Evolutionary conservation across 371 early-diverging fungal genomes (phyloP).

Genomic region (Actinomortierella ambigua): DNA sequence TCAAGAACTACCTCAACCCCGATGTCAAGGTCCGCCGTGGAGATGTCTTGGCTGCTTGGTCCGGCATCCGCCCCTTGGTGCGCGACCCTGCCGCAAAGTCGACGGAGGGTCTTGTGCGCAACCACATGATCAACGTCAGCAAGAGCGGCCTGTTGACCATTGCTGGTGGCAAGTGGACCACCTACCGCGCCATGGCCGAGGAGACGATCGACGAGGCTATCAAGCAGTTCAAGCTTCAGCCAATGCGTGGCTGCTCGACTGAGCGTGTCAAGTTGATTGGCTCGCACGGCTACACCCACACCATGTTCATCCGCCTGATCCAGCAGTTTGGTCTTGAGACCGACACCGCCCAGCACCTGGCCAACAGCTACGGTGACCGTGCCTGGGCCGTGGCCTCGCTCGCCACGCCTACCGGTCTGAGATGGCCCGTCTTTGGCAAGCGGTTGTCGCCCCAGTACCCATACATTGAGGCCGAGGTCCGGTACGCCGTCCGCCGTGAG

Average conservation of each 20-base stretch:
- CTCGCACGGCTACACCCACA: slow-evolving; percentile 83
- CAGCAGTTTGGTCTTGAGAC: slow-evolving; percentile 94
- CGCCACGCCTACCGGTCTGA: slow-evolving; percentile 70
- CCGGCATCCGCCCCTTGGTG: slow-evolving; percentile 99
- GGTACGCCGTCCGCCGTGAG: slow-evolving; percentile 93
- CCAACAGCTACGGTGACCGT: slow-evolving; percentile 94
- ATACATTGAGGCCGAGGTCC: slow-evolving; percentile 95
- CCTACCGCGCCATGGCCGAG: slow-evolving; percentile 98
- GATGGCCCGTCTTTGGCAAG: slow-evolving; percentile 85
- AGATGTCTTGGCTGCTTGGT: slow-evolving; percentile 98
- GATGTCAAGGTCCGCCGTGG: slow-evolving; percentile 93
- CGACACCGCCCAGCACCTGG: slow-evolving; percentile 92
- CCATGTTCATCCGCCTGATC: slow-evolving; percentile 90
- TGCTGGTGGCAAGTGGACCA: slow-evolving; percentile 99
- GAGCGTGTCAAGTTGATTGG: slow-evolving; percentile 86
- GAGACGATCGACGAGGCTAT: slow-evolving; percentile 96
- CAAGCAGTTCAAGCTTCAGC: slow-evolving; percentile 52
- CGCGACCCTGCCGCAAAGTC: slow-evolving; percentile 92
- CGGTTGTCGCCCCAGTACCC: slow-evolving; percentile 88
- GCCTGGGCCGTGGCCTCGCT: slow-evolving; percentile 91
- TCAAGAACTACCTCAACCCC: slow-evolving; percentile 85
- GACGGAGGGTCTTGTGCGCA: slow-evolving; percentile 95
- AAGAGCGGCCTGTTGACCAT: slow-evolving; percentile 90
- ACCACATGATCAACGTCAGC: slow-evolving; percentile 93
- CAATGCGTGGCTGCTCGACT: slow-evolving; percentile 70